Evolutionary conservation across 805 yeast species (phyloP), one percentile per base, ranked within the genome.

Genomic region (Zygoascus flipseniorum): DNA sequence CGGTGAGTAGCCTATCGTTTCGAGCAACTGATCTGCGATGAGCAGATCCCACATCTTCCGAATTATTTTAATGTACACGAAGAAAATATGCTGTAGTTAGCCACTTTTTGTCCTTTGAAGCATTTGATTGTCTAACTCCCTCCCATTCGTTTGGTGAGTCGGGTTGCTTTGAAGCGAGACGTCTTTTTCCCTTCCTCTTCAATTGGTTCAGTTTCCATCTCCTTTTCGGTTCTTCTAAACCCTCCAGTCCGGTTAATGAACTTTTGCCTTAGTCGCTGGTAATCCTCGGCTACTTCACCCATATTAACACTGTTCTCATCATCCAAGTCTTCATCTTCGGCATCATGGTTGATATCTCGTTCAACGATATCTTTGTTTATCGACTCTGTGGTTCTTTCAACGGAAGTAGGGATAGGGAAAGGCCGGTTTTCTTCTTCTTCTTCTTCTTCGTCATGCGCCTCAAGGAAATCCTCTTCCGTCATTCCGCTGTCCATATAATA

Each of bases 91-190:
- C 28, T 23, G 6, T 23, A 4, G 6, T 23, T 6, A 23, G 28
- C 28, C 28, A 6, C 28, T 23, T 4, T 4, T 23, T 23, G 28
- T 23, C 28, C 3, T 23, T 3, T 23, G 28, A 23, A 23, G 28
- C 6, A 23, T 4, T 3, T 4, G 9, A 23, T 3, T 4, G 9
- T 11, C 10, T 35, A 35, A 10, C 31, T 32, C 3, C 23, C 16
- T 13, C 43, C 50, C 20, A 47, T 41, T 48, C 60, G 43, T 18
- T 55, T 55, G 2, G 58, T 49, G 16, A 57, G 43, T 39, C 62
- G 37, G 18, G 86, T 84, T 10, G 86, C 79, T 61, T 74, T 85
- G 66, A 88, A 88, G 50, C 89, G 71, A 62, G 95, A 86, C 1
- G 79, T 70, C 55, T 74, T 81, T 0, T 88, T 88, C 41, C 69